phyloP scores from a whole-genome alignment of 1,284 basidiomycete genomes.

The Fistulinella cinereoalba region DNA sequence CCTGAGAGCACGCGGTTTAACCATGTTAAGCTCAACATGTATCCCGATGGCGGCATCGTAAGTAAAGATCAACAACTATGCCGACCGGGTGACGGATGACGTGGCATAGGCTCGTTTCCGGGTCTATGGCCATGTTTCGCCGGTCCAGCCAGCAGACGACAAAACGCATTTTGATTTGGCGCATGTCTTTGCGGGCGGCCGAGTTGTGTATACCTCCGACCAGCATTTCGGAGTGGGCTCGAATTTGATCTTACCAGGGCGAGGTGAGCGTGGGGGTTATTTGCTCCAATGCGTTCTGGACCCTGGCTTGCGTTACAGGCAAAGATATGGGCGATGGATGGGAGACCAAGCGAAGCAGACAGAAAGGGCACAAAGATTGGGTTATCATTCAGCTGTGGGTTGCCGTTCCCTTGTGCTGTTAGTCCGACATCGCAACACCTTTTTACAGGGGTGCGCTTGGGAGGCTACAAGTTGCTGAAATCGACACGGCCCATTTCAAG shows the following conservation, averaged over 20 bases:
- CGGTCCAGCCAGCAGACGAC: conserved; percentile 57
- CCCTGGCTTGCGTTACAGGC: conserved; percentile 27
- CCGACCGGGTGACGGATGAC: neutral
- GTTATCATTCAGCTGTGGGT: conserved; percentile 84
- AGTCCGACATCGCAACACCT: neutral
- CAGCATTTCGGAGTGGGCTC: conserved; percentile 93
- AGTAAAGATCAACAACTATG: conserved; percentile 31
- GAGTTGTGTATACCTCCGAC: conserved; percentile 78
- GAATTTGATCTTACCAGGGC: conserved; percentile 89
- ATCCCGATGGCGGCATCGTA: conserved; percentile 95
- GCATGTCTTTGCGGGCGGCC: conserved; percentile 87
- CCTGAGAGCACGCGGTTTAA: conserved; percentile 56
- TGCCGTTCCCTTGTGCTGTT: neutral
- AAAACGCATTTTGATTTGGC: conserved; percentile 75
- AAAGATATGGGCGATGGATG: conserved; percentile 98
- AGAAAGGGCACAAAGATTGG: conserved; percentile 85
- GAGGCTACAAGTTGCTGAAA: conserved; percentile 74
- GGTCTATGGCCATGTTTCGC: conserved; percentile 77
- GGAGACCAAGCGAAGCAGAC: conserved; percentile 92
- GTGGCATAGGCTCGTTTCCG: conserved; percentile 88
- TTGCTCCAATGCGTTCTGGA: neutral
- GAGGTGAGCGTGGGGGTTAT: conserved; percentile 58
- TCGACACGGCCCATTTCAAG: conserved; percentile 95
- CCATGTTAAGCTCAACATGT: conserved; percentile 92
- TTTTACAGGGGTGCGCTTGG: conserved; percentile 63